Percentiles rank a stretch among this genome's conserved stretches.
These are phyloP conservation scores for Fusarium sp. DNA, from an alignment of 2,329 filamentous ascomycete genomes.

Conservation along the genomic window DNA sequence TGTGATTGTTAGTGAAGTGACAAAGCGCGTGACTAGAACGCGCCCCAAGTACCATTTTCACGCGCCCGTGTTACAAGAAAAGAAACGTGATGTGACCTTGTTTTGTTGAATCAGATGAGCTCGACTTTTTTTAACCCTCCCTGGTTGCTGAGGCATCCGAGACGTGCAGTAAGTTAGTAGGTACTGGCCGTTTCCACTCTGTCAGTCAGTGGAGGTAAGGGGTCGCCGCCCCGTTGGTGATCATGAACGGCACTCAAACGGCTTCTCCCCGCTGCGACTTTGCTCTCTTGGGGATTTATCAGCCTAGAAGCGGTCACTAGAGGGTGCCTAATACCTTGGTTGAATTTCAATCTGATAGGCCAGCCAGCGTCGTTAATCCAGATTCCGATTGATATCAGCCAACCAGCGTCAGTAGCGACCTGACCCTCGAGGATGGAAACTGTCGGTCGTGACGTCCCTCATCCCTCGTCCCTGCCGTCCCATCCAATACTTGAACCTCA, in stretches of 20 bases:
- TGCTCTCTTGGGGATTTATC: constrained; percentile 21
- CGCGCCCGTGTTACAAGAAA: constrained; percentile 27
- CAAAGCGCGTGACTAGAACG: constrained; percentile 32
- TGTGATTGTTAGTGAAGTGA: constrained; percentile 1
- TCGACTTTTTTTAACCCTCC: not conserved
- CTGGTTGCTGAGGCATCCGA: constrained; percentile 44
- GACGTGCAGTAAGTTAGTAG: not conserved
- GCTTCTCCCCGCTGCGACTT: constrained; percentile 19
- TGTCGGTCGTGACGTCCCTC: constrained; percentile 33
- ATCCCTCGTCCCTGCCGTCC: constrained; percentile 28
- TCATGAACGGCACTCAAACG: constrained; percentile 24
- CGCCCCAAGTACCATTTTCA: constrained; percentile 25
- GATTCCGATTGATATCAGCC: constrained; percentile 21
- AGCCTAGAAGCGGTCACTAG: constrained; percentile 14
- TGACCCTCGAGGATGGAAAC: constrained; percentile 3
- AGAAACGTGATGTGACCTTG: constrained; percentile 34
- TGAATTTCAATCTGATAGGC: constrained; percentile 1
- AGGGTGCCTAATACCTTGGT: constrained; percentile 27
- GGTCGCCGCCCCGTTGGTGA: constrained; percentile 16
- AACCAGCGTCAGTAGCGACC: constrained; percentile 16
- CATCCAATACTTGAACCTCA: constrained; percentile 28
- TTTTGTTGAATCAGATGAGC: constrained; percentile 34
- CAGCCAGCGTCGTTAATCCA: not conserved
- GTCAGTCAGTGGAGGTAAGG: constrained; percentile 20
- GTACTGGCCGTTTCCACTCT: constrained; percentile 12